These are phyloP conservation scores for Russula sp. DNA, from an alignment of 768 basidiomycete species.

Conservation along the genomic window DNA sequence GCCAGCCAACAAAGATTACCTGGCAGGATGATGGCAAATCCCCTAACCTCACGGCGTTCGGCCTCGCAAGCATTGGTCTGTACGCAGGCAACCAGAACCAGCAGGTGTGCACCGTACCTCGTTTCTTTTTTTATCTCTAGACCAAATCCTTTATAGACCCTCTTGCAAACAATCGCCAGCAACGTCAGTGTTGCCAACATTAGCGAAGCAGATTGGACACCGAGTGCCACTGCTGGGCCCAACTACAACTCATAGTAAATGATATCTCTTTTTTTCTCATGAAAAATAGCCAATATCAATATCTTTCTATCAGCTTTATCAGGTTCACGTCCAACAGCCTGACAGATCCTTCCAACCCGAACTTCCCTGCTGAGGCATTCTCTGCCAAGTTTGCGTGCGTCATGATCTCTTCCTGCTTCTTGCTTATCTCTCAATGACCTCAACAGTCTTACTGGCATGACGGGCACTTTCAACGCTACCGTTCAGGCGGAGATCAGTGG, in stretches of 20 bases:
- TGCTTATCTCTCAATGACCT: neutral
- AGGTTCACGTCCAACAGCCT: constrained; percentile 55
- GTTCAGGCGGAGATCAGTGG: constrained; percentile 54
- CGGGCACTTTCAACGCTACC: constrained; percentile 53
- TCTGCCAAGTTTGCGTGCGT: constrained; percentile 72
- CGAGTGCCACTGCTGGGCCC: constrained; percentile 46
- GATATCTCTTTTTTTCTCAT: neutral
- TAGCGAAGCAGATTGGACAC: constrained; percentile 43
- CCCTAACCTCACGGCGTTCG: constrained; percentile 47
- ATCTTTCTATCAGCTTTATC: constrained; percentile 51
- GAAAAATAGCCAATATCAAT: neutral
- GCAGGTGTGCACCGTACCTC: constrained; percentile 40
- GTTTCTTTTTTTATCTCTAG: neutral
- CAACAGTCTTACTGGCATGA: constrained; percentile 58
- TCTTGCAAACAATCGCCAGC: constrained; percentile 43
- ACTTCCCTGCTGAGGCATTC: constrained; percentile 62
- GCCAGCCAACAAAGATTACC: constrained; percentile 39
- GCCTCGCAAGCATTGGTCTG: constrained; percentile 45
- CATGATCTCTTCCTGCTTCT: neutral
- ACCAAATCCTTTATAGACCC: constrained; percentile 37
- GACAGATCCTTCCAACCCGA: constrained; percentile 44
- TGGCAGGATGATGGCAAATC: constrained; percentile 52
- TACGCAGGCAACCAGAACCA: constrained; percentile 53
- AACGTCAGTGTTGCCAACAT: constrained; percentile 47
- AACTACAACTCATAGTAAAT: constrained; percentile 49